Percentiles rank a stretch among this genome's conserved stretches.
Conservation (phyloP, 306 rosid species). For the Pyrus bretschneideri region DNA sequence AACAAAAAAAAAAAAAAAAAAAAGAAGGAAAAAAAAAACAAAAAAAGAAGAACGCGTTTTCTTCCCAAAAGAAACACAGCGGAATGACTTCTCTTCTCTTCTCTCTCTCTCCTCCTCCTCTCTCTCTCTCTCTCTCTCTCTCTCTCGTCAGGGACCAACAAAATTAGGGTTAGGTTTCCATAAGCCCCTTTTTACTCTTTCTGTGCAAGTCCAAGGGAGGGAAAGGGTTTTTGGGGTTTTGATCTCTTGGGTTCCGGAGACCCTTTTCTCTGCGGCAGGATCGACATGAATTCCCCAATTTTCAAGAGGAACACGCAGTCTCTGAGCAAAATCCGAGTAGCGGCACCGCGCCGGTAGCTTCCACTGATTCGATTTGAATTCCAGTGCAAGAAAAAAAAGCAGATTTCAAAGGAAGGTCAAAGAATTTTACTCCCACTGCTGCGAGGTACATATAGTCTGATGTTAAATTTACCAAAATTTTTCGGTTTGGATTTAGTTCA, state of each 20-base stretch:
- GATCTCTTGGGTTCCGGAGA: constrained; percentile 12
- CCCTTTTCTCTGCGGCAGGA: constrained; percentile 36
- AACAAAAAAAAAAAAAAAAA: too few species aligned
- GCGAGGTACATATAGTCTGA: constrained; percentile 26
- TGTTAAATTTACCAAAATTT: constrained; percentile 1
- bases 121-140: constrained; percentile 1
- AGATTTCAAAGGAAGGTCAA: background rate
- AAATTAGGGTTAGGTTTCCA: constrained; percentile 59
- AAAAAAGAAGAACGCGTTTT: constrained; percentile 59
- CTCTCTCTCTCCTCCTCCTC: background rate
- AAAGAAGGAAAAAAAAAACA: background rate
- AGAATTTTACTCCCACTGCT: constrained; percentile 5
- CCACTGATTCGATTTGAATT: constrained; percentile 13
- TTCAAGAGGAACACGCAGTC: constrained; percentile 60
- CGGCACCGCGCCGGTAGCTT: constrained; percentile 16
- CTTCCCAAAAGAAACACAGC: constrained; percentile 29
- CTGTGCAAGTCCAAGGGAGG: constrained; percentile 8
- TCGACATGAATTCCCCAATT: constrained; percentile 25
- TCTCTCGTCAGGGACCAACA: constrained; percentile 5
- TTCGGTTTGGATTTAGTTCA: background rate
- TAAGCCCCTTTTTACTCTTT: constrained; percentile 26
- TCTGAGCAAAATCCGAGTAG: constrained; percentile 45
- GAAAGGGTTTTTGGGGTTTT: constrained; percentile 14
- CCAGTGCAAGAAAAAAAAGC: background rate
- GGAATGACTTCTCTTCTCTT: constrained; percentile 25